Percentiles rank a stretch among this genome's conserved stretches.
phyloP scores from a whole-genome alignment of 257 asterid genomes.

The Przewalskia tangutica region DNA sequence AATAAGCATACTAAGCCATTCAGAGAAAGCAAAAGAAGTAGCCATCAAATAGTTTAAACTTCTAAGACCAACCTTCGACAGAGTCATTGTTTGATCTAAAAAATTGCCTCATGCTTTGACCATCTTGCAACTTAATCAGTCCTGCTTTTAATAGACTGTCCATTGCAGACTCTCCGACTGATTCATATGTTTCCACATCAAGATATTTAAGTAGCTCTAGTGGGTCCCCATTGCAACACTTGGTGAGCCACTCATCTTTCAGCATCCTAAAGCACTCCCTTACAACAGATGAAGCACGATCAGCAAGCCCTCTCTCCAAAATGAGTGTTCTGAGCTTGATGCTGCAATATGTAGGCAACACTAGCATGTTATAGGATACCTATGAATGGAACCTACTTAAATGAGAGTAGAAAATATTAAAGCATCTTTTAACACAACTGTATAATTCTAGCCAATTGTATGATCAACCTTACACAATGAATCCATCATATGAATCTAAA shows the following conservation, averaged over 20 bases:
- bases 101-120: slow-evolving; percentile 50
- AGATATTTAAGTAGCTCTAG: slow-evolving; percentile 66
- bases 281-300: slow-evolving; percentile 67
- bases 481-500: not conserved
- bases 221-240: slow-evolving; percentile 70
- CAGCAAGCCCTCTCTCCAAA: slow-evolving; percentile 91
- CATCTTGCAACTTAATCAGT: slow-evolving; percentile 49
- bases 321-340: slow-evolving; percentile 78
- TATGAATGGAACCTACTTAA: not conserved
- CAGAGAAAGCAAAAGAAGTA: not conserved
- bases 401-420: not conserved
- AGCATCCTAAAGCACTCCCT: slow-evolving; percentile 76
- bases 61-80: slow-evolving; percentile 44
- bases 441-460: not conserved
- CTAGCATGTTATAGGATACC: not conserved
- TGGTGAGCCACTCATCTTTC: slow-evolving; percentile 89
- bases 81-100: slow-evolving; percentile 26
- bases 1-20: not conserved
- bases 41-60: not conserved
- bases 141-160: slow-evolving; percentile 57
- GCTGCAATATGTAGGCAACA: slow-evolving; percentile 31
- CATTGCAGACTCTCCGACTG: slow-evolving; percentile 71
- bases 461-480: not conserved
- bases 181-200: slow-evolving; percentile 96
- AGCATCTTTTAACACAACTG: not conserved